Evolutionary conservation across 2,329 filamentous ascomycete species (phyloP).

Genomic region (Fusarium foetens): DNA sequence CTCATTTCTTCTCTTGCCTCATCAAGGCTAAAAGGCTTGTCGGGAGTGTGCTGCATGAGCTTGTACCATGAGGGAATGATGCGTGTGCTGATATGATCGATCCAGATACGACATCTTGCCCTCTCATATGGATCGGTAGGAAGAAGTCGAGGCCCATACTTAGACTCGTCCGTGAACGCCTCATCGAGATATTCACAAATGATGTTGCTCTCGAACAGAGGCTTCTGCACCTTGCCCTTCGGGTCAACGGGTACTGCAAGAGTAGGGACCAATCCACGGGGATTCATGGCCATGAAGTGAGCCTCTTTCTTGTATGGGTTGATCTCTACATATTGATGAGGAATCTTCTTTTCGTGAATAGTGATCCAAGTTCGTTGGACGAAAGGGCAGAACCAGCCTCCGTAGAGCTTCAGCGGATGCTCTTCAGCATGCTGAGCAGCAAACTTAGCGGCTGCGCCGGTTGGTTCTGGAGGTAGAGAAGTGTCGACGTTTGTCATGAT

Average conservation of each 20-base stretch:
- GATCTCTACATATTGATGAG: conserved; percentile 80
- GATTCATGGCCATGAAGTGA: conserved; percentile 76
- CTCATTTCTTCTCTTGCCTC: conserved; percentile 69
- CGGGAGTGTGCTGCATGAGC: conserved; percentile 64
- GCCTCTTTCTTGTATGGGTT: conserved; percentile 80
- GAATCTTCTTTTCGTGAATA: conserved; percentile 76
- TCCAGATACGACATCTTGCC: conserved; percentile 76
- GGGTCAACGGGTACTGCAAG: conserved; percentile 59
- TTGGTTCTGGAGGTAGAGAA: conserved; percentile 57
- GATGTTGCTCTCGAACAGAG: conserved; percentile 77
- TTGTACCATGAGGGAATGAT: conserved; percentile 77
- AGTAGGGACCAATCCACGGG: conserved; percentile 79
- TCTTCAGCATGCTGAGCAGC: conserved; percentile 58
- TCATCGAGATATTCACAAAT: conserved; percentile 83
- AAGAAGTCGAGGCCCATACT: conserved; percentile 61
- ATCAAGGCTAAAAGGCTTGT: conserved; percentile 60
- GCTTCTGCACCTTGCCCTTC: conserved; percentile 55
- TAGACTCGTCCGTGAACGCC: conserved; percentile 62
- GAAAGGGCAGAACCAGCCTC: conserved; percentile 78
- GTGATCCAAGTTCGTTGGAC: conserved; percentile 79
- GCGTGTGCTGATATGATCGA: conserved; percentile 73
- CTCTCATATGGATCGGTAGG: conserved; percentile 71
- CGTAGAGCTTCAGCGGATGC: conserved; percentile 72
- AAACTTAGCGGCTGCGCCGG: conserved; percentile 60
- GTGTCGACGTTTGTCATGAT: conserved; percentile 61